Conservation (phyloP, 2,329 filamentous ascomycete species). For the Cyanodermella asteris region DNA sequence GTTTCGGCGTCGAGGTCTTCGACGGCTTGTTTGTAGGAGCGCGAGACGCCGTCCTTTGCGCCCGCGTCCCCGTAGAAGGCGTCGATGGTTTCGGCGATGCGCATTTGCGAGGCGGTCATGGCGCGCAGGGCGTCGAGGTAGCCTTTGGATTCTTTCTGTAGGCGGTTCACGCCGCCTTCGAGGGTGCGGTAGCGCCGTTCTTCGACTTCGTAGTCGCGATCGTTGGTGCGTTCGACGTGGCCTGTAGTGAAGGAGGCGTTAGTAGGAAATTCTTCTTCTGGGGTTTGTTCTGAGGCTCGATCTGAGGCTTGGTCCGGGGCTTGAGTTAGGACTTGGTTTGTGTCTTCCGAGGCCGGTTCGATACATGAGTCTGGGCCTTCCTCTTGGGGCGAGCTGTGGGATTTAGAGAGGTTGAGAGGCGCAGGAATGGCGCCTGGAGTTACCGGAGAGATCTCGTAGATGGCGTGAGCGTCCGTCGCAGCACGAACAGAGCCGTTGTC, state of each 20-base stretch:
- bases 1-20: slow-evolving; percentile 95
- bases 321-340: no score
- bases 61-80: slow-evolving; percentile 96
- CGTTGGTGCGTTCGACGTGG: slow-evolving; percentile 95
- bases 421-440: no score
- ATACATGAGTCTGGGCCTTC: no score
- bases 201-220: slow-evolving; percentile 96
- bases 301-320: no score
- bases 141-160: slow-evolving; percentile 96
- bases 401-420: no score
- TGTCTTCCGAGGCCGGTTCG: no score
- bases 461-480: no score
- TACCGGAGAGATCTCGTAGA: no score
- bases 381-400: no score
- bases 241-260: slow-evolving; percentile 29
- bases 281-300: no score
- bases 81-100: slow-evolving; percentile 97
- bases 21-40: slow-evolving; percentile 95
- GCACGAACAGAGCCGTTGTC: no score
- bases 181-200: slow-evolving; percentile 92
- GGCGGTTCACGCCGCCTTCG: slow-evolving; percentile 74
- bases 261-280: not conserved
- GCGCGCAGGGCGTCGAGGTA: slow-evolving; percentile 92
- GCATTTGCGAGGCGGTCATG: slow-evolving; percentile 98
- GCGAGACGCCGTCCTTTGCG: slow-evolving; percentile 79